Conservation (phyloP, 2,329 filamentous ascomycete genomes). For the Epichloe sp. region DNA sequence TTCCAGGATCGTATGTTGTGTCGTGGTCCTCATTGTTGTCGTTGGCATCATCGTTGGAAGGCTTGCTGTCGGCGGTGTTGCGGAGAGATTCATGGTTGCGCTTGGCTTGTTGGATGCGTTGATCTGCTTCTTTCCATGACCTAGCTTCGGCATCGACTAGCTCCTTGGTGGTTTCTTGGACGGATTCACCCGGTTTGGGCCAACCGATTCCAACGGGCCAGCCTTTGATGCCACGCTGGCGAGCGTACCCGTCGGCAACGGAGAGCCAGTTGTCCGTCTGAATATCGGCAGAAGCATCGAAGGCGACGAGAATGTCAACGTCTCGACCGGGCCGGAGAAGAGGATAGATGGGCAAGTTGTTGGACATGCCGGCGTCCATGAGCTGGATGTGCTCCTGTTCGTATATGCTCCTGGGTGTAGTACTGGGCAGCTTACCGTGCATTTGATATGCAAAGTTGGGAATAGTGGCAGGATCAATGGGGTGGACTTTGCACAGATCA, state of each 20-base stretch:
- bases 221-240: constrained; percentile 78
- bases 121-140: constrained; percentile 45
- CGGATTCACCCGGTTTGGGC: constrained; percentile 51
- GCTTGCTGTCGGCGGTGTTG: constrained; percentile 9
- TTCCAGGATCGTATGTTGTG: constrained; percentile 26
- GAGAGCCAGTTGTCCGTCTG: constrained; percentile 93
- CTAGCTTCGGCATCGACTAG: constrained; percentile 53
- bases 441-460: constrained; percentile 84
- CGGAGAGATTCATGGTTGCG: constrained; percentile 25
- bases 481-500: constrained; percentile 82
- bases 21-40: constrained; percentile 15
- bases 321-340: constrained; percentile 77
- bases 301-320: constrained; percentile 81
- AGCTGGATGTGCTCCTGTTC: constrained; percentile 59
- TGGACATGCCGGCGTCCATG: constrained; percentile 98
- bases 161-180: constrained; percentile 47
- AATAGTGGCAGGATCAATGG: constrained; percentile 80
- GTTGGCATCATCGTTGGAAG: constrained; percentile 11
- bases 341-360: constrained; percentile 93
- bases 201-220: constrained; percentile 95
- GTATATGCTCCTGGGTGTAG: constrained; percentile 67
- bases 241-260: constrained; percentile 84
- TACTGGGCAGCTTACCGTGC: constrained; percentile 58
- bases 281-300: constrained; percentile 89
- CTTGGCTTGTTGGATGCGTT: constrained; percentile 50